phyloP scores from a whole-genome alignment of 2,329 filamentous ascomycete species.

The Cladophialophora yegresii region DNA sequence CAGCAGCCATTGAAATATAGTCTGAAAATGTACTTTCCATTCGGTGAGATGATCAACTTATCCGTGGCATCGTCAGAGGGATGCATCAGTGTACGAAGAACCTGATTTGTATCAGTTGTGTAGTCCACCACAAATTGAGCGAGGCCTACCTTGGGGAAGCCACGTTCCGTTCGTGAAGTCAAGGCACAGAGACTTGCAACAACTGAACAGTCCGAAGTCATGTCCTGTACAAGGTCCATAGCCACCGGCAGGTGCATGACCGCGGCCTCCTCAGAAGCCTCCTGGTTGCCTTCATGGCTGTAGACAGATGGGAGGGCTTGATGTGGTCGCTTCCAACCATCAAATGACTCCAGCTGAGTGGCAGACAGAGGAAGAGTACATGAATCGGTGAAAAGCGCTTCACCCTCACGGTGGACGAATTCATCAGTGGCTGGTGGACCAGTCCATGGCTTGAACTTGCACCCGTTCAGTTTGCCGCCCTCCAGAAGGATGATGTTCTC shows the following conservation, averaged over 20 bases:
- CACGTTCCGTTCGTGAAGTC: conserved; percentile 68
- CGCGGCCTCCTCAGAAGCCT: conserved; percentile 44
- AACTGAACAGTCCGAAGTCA: conserved; percentile 94
- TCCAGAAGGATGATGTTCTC: conserved; percentile 77
- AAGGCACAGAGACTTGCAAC: conserved; percentile 90
- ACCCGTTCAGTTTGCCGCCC: conserved; percentile 78
- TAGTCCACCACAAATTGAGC: conserved; percentile 15
- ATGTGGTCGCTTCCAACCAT: conserved; percentile 75
- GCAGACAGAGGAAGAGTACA: conserved; percentile 71
- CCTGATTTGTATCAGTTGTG: conserved; percentile 47
- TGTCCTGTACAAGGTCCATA: conserved; percentile 89
- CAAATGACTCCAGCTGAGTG: conserved; percentile 73
- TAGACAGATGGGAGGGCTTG: conserved; percentile 60
- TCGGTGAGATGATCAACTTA: conserved; percentile 67
- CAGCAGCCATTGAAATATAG: conserved; percentile 95
- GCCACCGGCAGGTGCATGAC: conserved; percentile 58
- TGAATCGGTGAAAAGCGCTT: conserved; percentile 65
- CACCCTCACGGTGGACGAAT: conserved; percentile 60
- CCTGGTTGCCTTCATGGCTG: conserved; percentile 38
- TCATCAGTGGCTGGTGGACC: conserved; percentile 60
- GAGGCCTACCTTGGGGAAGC: conserved; percentile 64
- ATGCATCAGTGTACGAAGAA: conserved; percentile 71
- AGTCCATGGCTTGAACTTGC: conserved; percentile 84
- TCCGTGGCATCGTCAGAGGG: conserved; percentile 66
- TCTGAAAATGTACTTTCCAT: conserved; percentile 87